Conservation (phyloP, 768 basidiomycete genomes). For the Lactarius sanguifluus region DNA sequence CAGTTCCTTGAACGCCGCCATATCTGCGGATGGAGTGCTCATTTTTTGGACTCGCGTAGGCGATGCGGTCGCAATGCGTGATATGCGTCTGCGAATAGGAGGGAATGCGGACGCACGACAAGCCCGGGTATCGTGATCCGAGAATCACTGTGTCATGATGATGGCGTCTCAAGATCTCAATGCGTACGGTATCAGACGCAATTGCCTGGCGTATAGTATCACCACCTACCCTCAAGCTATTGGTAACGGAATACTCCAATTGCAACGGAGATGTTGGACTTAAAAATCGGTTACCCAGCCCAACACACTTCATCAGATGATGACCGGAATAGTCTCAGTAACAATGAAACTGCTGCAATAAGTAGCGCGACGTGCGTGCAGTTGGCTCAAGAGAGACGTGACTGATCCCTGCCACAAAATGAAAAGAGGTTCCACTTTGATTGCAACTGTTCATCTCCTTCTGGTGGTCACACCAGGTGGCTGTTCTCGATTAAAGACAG, state of each 20-base stretch:
- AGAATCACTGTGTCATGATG: neutral
- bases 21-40: slow-evolving; percentile 15
- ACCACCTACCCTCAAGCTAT: neutral
- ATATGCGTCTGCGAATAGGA: neutral
- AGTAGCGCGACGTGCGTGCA: neutral
- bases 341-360: neutral
- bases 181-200: neutral
- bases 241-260: neutral
- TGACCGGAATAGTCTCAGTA: neutral
- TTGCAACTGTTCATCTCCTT: neutral
- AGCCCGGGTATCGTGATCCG: neutral
- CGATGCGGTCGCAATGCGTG: neutral
- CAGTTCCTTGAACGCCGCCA: slow-evolving; percentile 18
- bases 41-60: slow-evolving; percentile 1
- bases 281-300: neutral
- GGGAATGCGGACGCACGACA: neutral
- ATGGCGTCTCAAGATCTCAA: no score
- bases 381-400: neutral
- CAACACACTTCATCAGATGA: neutral
- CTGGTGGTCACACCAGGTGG: neutral
- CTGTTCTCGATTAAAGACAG: neutral
- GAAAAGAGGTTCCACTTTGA: neutral
- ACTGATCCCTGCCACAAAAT: slow-evolving; percentile 1
- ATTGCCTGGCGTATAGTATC: neutral
- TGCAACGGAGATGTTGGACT: neutral